Conservation (phyloP, 192 early-diverging fungal species). For the Coemansia sp. region DNA sequence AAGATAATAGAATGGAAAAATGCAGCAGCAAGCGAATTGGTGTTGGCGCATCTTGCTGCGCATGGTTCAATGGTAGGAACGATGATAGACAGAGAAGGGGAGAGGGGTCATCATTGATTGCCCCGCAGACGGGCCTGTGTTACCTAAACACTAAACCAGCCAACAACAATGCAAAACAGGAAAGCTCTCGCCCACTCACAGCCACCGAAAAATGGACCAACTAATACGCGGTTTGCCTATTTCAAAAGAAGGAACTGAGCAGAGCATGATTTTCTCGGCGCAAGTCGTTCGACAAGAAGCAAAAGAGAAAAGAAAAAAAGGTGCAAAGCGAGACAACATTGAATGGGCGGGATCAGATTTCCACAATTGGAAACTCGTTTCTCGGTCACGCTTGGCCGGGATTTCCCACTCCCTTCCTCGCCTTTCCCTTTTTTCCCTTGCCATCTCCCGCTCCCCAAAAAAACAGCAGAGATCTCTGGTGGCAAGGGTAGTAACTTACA, state of each 20-base stretch:
- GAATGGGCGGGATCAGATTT: not conserved
- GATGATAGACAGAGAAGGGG: not conserved
- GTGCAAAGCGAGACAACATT: not conserved
- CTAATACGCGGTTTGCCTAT: not conserved
- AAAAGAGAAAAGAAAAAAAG: not conserved
- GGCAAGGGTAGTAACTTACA: conserved; percentile 13
- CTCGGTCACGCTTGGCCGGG: not conserved
- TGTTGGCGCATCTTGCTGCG: not conserved
- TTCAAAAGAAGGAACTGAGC: not conserved
- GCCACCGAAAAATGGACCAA: not conserved
- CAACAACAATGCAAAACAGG: conserved; percentile 1
- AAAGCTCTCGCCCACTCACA: not conserved
- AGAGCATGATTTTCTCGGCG: no score
- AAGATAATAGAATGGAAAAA: not conserved
- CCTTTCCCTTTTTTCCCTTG: no score
- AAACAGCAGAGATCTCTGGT: not conserved
- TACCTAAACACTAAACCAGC: not conserved
- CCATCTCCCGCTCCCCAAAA: not conserved
- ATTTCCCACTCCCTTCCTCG: not conserved
- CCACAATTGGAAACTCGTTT: not conserved
- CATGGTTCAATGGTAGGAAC: not conserved
- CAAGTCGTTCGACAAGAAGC: not conserved
- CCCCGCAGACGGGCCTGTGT: conserved; percentile 5
- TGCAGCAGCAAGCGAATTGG: not conserved
- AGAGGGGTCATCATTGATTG: not conserved